A percentile compares a stretch with the other conserved stretches of the same genome.
Evolutionary conservation across 768 basidiomycete genomes (phyloP).

Genomic region (Boletus barrowsii): DNA sequence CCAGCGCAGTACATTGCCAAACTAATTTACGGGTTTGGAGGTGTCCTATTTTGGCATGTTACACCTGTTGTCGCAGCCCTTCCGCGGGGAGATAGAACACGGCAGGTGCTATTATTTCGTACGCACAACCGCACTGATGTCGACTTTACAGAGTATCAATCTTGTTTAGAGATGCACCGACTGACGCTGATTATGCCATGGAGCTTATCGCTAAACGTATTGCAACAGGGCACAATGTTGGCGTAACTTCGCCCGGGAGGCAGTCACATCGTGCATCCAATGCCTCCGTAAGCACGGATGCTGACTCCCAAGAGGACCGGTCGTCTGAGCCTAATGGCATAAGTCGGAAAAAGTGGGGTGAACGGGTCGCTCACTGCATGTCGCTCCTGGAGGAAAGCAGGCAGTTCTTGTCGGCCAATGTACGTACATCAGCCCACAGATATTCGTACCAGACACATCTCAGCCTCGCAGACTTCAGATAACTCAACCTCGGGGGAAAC

Average conservation of each 20-base stretch:
- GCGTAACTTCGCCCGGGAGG: constrained; percentile 28
- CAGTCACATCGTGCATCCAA: constrained; percentile 15
- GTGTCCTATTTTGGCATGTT: constrained; percentile 62
- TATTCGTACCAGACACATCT: constrained; percentile 7
- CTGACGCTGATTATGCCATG: constrained; percentile 71
- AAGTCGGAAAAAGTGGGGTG: constrained; percentile 59
- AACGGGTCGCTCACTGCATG: constrained; percentile 45
- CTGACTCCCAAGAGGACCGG: not conserved
- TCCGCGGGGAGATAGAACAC: constrained; percentile 41
- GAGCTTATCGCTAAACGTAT: constrained; percentile 61
- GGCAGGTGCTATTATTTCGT: constrained; percentile 33
- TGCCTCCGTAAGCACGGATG: constrained; percentile 12
- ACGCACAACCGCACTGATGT: not conserved
- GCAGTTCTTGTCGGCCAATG: constrained; percentile 37
- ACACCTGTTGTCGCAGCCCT: constrained; percentile 54
- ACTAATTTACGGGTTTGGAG: constrained; percentile 41
- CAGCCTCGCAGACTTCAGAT: constrained; percentile 8
- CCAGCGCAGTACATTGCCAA: constrained; percentile 54
- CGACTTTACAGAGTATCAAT: constrained; percentile 40
- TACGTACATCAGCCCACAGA: constrained; percentile 22
- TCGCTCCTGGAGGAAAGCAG: constrained; percentile 41
- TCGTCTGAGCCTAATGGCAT: constrained; percentile 23
- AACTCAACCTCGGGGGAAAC: constrained; percentile 2
- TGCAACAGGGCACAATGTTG: constrained; percentile 49
- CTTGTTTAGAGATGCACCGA: constrained; percentile 52